These are phyloP conservation scores for Cryphonectria nitschkei DNA, from an alignment of 2,329 filamentous ascomycete genomes.

Conservation along the genomic window DNA sequence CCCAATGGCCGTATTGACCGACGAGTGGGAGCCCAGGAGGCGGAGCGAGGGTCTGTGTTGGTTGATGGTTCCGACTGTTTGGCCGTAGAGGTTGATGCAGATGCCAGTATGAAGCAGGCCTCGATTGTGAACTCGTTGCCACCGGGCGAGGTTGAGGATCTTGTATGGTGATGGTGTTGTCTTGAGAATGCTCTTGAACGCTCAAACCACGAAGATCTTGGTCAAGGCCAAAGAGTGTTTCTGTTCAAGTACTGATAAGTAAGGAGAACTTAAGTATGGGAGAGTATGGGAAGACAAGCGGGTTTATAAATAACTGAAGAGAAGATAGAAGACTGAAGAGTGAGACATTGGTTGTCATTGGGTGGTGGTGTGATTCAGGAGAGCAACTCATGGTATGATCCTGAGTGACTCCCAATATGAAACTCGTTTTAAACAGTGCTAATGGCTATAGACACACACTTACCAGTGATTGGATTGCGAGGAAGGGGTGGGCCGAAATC, in stretches of 20 bases:
- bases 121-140: neutral
- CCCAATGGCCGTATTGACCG: constrained; percentile 6
- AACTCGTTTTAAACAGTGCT: neutral
- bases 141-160: neutral
- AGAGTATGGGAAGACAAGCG: neutral
- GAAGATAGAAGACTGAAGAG: neutral
- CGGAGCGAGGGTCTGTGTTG: neutral
- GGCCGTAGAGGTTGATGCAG: neutral
- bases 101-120: neutral
- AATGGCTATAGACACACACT: neutral
- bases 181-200: neutral
- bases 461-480: constrained; percentile 7
- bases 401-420: neutral
- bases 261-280: neutral
- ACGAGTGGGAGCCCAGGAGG: neutral
- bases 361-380: neutral
- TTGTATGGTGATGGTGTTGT: neutral
- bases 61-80: neutral
- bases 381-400: neutral
- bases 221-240: neutral
- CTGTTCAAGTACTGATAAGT: neutral
- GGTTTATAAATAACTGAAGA: neutral
- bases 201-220: neutral
- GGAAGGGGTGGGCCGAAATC: neutral
- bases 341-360: neutral